These are phyloP conservation scores for Calonectria hongkongensis DNA, from an alignment of 2,329 filamentous ascomycete genomes.

Conservation along the genomic window DNA sequence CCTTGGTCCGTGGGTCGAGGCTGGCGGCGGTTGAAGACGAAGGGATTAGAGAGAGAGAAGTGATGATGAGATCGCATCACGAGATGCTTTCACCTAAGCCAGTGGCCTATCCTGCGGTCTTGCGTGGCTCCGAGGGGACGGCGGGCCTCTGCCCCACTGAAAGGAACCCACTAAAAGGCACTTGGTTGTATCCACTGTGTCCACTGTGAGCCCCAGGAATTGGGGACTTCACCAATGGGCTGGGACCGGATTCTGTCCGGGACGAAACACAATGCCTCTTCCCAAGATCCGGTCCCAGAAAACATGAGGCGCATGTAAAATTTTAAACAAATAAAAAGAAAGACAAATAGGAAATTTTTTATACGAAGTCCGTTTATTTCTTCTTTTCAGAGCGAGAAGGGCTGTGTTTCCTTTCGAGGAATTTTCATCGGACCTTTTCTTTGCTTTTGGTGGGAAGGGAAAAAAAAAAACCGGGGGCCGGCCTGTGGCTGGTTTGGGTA, in stretches of 20 bases:
- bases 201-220: constrained; percentile 35
- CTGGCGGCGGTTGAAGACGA: constrained; percentile 21
- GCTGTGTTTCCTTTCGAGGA: neutral
- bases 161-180: constrained; percentile 11
- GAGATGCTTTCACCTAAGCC: constrained; percentile 55
- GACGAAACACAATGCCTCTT: constrained; percentile 18
- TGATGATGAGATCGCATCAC: constrained; percentile 48
- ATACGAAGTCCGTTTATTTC: no score
- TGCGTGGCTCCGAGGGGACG: constrained; percentile 29
- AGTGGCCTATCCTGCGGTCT: constrained; percentile 18
- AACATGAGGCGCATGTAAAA: neutral
- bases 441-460: constrained; percentile 14
- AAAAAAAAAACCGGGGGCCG: neutral
- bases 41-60: neutral
- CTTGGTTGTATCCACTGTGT: constrained; percentile 24
- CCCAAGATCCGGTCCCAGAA: constrained; percentile 21
- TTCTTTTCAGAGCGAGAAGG: neutral
- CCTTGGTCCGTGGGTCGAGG: constrained; percentile 26
- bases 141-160: constrained; percentile 16
- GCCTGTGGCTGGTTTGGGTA: constrained; percentile 26
- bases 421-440: constrained; percentile 14
- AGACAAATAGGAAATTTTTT: neutral
- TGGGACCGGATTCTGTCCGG: constrained; percentile 34
- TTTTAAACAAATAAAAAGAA: neutral
- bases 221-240: constrained; percentile 20